Conservation (phyloP, 768 basidiomycete species). For the Lactarius hatsudake region DNA sequence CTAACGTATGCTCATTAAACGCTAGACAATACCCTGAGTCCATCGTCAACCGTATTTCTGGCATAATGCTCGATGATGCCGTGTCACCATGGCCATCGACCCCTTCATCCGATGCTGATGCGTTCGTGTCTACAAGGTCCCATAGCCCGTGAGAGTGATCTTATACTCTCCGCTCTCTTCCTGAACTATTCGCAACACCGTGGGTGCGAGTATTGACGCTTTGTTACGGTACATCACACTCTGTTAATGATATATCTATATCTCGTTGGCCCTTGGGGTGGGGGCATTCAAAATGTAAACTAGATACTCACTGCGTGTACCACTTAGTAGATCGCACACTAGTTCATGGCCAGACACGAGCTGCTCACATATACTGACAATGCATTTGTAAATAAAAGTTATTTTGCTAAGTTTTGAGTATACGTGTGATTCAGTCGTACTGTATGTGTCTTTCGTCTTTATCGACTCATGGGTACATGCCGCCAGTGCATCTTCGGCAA, state of each 20-base stretch:
- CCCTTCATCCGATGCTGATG: conserved; percentile 17
- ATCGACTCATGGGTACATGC: not conserved
- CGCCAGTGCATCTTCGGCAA: conserved; percentile 23
- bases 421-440: not conserved
- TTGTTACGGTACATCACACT: not conserved
- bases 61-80: conserved; percentile 73
- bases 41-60: conserved; percentile 75
- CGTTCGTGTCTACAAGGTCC: conserved; percentile 1
- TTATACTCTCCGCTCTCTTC: not conserved
- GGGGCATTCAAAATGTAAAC: conserved; percentile 21
- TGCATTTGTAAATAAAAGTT: conserved; percentile 1
- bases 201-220: not conserved
- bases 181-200: not conserved
- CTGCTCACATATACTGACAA: conserved; percentile 1
- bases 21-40: conserved; percentile 71
- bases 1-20: conserved; percentile 21
- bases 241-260: conserved; percentile 20
- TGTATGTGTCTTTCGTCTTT: not conserved
- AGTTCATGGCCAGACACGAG: not conserved
- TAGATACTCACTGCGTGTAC: conserved; percentile 14
- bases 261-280: not conserved
- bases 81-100: conserved; percentile 43
- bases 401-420: not conserved
- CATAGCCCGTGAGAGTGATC: conserved; percentile 16
- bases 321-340: conserved; percentile 17